A percentile compares a stretch with the other conserved stretches of the same genome.
Conservation (phyloP, 2,329 filamentous ascomycete genomes). For the Colletotrichum incanum region DNA sequence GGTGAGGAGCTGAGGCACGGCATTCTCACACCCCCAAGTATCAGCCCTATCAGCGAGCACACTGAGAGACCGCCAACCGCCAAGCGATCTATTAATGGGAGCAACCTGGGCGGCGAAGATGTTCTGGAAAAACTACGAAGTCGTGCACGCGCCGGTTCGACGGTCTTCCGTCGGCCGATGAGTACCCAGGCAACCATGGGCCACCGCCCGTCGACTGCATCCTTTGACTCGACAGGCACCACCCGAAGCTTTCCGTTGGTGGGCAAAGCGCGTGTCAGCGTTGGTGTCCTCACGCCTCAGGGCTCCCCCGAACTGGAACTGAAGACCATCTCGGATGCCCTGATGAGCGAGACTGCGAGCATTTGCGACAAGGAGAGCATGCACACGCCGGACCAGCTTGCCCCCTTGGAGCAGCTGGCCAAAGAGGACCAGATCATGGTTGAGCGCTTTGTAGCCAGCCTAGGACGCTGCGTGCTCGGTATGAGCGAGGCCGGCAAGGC, state of each 20-base stretch:
- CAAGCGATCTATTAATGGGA: constrained; percentile 45
- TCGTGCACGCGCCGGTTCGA: constrained; percentile 50
- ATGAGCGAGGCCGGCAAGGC: constrained; percentile 69
- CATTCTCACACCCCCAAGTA: constrained; percentile 36
- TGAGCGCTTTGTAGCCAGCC: constrained; percentile 71
- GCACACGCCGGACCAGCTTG: constrained; percentile 51
- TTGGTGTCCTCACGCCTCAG: constrained; percentile 62
- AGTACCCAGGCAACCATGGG: constrained; percentile 57
- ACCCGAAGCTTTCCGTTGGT: constrained; percentile 75
- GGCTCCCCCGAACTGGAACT: constrained; percentile 66
- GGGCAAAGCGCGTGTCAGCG: constrained; percentile 64
- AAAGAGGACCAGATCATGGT: constrained; percentile 74
- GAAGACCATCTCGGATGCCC: constrained; percentile 62
- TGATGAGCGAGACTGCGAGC: constrained; percentile 65
- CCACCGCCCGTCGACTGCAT: constrained; percentile 72
- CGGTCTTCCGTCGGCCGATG: constrained; percentile 59
- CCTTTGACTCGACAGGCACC: constrained; percentile 72
- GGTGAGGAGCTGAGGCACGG: constrained; percentile 33
- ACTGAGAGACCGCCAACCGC: constrained; percentile 41
- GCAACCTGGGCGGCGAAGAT: constrained; percentile 49
- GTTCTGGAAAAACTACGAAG: constrained; percentile 43
- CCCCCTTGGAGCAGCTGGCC: constrained; percentile 63
- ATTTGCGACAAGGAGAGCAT: constrained; percentile 55
- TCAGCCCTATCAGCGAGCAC: constrained; percentile 40
- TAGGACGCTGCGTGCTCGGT: constrained; percentile 73